Evolutionary conservation across 2,329 filamentous ascomycete species (phyloP).

Genomic region (Stagonosporopsis vannaccii): DNA sequence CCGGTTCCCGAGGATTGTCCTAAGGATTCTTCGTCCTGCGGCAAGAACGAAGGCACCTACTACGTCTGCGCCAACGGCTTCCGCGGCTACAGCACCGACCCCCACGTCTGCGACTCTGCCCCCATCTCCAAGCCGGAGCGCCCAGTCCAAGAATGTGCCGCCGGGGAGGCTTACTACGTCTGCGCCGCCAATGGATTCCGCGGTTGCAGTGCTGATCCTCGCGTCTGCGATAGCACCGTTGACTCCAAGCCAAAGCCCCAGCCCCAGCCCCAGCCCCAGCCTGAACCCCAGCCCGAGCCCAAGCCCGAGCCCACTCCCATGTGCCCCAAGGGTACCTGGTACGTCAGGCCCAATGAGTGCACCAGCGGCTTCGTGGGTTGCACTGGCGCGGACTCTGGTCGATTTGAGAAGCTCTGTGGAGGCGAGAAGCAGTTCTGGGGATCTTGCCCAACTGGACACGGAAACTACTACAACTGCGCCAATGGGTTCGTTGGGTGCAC

Average conservation of each 20-base stretch:
- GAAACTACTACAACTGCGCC: not conserved
- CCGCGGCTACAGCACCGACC: not conserved
- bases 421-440: not conserved
- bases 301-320: not conserved
- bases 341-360: not conserved
- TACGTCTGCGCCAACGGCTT: slow-evolving; percentile 1
- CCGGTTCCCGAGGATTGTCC: no score
- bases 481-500: slow-evolving; percentile 1
- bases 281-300: not conserved
- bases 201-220: no score
- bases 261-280: not conserved
- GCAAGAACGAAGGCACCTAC: no score
- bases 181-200: no score
- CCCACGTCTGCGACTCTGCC: not conserved
- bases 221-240: no score
- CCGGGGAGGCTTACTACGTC: no score
- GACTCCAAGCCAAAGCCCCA: no score
- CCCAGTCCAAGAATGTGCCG: no score
- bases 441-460: not conserved
- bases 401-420: not conserved
- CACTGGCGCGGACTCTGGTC: not conserved
- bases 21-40: no score
- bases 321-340: not conserved
- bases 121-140: no score
- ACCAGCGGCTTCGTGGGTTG: not conserved